A percentile compares a stretch with the other conserved stretches of the same genome.
Evolutionary conservation across 768 basidiomycete genomes (phyloP).

Genomic region (Boletellus ananas): DNA sequence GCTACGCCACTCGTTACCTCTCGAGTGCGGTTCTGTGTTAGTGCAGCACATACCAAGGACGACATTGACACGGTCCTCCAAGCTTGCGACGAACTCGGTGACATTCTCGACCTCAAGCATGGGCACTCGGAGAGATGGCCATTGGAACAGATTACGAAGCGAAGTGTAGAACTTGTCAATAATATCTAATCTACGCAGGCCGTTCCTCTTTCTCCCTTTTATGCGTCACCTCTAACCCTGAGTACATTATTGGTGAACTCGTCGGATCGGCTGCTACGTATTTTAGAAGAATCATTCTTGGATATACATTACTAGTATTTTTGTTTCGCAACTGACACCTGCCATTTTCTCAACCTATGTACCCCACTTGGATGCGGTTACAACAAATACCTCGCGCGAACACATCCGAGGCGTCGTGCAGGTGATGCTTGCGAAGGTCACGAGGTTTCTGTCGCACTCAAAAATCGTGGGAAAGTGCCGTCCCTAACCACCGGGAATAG

Average conservation of each 20-base stretch:
- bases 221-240: not conserved
- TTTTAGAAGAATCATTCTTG: conserved; percentile 16
- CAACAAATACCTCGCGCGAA: too few species aligned
- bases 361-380: too few species aligned
- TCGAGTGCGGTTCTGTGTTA: conserved; percentile 91
- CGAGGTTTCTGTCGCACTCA: too few species aligned
- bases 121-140: conserved; percentile 69
- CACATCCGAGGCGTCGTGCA: too few species aligned
- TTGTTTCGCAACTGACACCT: too few species aligned
- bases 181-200: conserved; percentile 14
- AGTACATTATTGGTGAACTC: not conserved
- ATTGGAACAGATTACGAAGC: conserved; percentile 65
- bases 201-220: not conserved
- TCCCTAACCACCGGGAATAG: too few species aligned
- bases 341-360: too few species aligned
- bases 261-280: conserved; percentile 1
- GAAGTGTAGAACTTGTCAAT: conserved; percentile 73
- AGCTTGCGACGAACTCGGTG: conserved; percentile 91
- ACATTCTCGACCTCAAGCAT: conserved; percentile 86
- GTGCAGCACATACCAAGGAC: conserved; percentile 94
- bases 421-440: too few species aligned
- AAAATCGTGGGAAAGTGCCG: too few species aligned
- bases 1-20: conserved; percentile 87
- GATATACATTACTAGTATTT: conserved; percentile 22
- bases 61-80: conserved; percentile 84